Evolutionary conservation across 78 protist genomes (phyloP), one percentile per base, ranked within the genome.

Genomic region (Dictyostelium brefeldianum): DNA sequence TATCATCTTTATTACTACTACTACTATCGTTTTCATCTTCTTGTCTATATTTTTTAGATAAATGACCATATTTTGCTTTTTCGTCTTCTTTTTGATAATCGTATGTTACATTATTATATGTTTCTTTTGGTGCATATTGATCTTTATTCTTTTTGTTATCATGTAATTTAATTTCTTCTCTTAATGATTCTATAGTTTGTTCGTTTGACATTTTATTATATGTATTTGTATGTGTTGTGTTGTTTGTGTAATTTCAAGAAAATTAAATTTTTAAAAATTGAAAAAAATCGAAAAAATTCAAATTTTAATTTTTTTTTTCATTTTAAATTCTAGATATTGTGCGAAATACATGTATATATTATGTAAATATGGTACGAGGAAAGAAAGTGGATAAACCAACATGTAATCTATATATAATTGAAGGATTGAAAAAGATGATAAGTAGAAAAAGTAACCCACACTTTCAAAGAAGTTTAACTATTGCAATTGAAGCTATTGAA

Each of bases 1-100:
- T 22, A 29, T 78, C 20, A 17, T 69, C 53, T 27, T 5, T 18
- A 67, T 67, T 67, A 51, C 15, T 51, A 47, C 53, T 6, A 46
- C 51, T 51, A 51, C 50, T 4, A n/a, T n/a, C n/a, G n/a, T n/a
- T n/a, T 56, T 83, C 51, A n/a, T 25, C 10, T 20, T 41, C 50
- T 75, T 85, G 31, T 50, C 47, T 47, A 8, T 18, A 43, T 77
- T 74, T 59, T 27, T 80, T 74, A 18, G 83, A 54, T 56, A 51
- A 18, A 54, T 56, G 12, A 3, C 79, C 18, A 41, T 57, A 48
- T 43, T 75, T 83, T 9, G 93, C 78, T 64, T 80, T 64, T n/a
- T 87, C 81, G 6, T 87, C 70, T 47, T 87, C 93, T 31, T 59
- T 74, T 65, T 84, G 47, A 65, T 87, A 87, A 51, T 87, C 93